A percentile compares a stretch with the other conserved stretches of the same genome.
Conservation (phyloP, 495 filamentous ascomycete species). For the Halenospora varia region DNA sequence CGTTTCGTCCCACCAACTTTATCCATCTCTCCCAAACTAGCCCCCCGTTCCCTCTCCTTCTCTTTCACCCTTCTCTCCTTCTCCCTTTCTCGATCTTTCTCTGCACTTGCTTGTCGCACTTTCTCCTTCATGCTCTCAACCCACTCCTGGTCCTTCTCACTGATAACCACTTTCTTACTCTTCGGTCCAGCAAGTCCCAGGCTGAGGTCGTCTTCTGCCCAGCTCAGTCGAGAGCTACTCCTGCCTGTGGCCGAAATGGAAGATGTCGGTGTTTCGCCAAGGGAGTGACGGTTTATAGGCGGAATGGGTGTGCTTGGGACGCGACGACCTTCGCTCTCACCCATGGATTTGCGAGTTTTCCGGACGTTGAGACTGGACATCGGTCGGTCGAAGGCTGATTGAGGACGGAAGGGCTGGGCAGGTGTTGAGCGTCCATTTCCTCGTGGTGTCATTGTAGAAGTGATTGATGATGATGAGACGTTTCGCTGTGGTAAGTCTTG, state of each 20-base stretch:
- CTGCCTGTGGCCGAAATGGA: constrained; percentile 35
- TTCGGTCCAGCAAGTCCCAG: constrained; percentile 62
- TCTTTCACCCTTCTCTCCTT: constrained; percentile 14
- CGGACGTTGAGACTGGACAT: constrained; percentile 40
- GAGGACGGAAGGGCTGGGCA: constrained; percentile 24
- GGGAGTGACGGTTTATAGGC: constrained; percentile 3
- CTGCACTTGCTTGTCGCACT: constrained; percentile 50
- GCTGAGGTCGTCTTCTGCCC: constrained; percentile 50
- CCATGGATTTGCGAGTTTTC: constrained; percentile 40
- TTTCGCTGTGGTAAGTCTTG: constrained; percentile 43
- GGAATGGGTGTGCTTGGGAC: constrained; percentile 16
- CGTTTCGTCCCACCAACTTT: constrained; percentile 53
- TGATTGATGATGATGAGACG: constrained; percentile 12
- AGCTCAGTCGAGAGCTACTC: constrained; percentile 41
- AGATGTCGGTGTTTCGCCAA: constrained; percentile 23
- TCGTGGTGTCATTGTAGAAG: constrained; percentile 9
- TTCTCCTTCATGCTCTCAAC: constrained; percentile 71
- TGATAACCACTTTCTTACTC: constrained; percentile 53
- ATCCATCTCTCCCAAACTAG: constrained; percentile 54
- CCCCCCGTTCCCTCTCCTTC: constrained; percentile 15
- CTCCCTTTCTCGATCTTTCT: constrained; percentile 28
- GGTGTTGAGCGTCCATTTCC: constrained; percentile 35
- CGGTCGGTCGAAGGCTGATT: constrained; percentile 32
- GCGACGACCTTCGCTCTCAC: constrained; percentile 17
- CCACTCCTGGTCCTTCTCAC: constrained; percentile 62